These are phyloP conservation scores for Exophiala sideris DNA, from an alignment of 2,329 filamentous ascomycete species.

Conservation along the genomic window DNA sequence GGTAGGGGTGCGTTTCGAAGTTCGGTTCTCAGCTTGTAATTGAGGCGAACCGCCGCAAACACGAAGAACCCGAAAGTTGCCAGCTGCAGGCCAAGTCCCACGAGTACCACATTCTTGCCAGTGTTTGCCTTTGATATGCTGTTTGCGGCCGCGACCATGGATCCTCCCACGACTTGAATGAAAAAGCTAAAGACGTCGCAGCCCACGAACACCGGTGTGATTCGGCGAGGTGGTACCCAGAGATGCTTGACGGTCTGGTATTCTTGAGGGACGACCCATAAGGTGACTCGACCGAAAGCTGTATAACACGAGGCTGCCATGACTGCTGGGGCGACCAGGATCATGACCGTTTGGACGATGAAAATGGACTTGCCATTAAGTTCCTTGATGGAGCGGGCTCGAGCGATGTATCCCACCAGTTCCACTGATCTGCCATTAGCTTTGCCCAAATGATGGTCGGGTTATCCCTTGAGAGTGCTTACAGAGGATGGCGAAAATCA, in stretches of 20 bases:
- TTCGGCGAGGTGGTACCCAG: constrained; percentile 35
- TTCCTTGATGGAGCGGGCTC: constrained; percentile 28
- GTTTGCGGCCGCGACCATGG: constrained; percentile 34
- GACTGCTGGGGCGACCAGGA: constrained; percentile 45
- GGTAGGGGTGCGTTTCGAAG: constrained; percentile 13
- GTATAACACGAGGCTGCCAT: constrained; percentile 50
- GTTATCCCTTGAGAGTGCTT: constrained; percentile 1
- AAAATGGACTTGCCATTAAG: constrained; percentile 17
- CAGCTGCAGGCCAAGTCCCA: constrained; percentile 48
- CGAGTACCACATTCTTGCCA: constrained; percentile 45
- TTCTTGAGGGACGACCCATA: constrained; percentile 38
- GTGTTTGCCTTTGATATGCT: constrained; percentile 27
- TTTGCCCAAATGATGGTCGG: not conserved
- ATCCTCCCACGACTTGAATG: constrained; percentile 41
- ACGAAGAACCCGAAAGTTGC: constrained; percentile 52
- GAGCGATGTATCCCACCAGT: constrained; percentile 37
- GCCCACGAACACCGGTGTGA: constrained; percentile 42
- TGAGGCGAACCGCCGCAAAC: constrained; percentile 38
- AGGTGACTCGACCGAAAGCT: constrained; percentile 45
- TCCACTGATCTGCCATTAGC: constrained; percentile 33
- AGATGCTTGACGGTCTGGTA: constrained; percentile 34
- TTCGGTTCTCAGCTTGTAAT: constrained; percentile 8
- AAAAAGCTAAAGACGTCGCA: constrained; percentile 46
- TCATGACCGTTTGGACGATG: constrained; percentile 40
- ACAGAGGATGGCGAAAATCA: constrained; percentile 43